Evolutionary conservation across 805 yeast genomes (phyloP).

Genomic region (Suhomyces kilbournensis): DNA sequence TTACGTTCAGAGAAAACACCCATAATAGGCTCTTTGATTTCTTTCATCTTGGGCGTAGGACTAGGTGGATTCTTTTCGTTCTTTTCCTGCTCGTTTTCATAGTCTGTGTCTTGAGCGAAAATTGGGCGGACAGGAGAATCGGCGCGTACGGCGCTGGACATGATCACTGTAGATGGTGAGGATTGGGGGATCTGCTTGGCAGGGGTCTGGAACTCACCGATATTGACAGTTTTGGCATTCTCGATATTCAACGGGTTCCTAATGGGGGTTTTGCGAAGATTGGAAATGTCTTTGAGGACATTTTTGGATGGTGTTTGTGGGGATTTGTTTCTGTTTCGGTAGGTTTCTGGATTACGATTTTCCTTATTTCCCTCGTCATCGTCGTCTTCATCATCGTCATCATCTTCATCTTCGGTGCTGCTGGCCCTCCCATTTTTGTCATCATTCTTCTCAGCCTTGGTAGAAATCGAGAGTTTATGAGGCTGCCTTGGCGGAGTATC

Average conservation of each 20-base stretch:
- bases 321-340: conserved; percentile 1
- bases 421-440: conserved; percentile 5
- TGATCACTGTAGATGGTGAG: conserved; percentile 43
- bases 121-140: conserved; percentile 8
- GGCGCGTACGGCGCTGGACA: conserved; percentile 28
- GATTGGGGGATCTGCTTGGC: conserved; percentile 29
- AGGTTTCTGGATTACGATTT: conserved; percentile 6
- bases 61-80: conserved; percentile 24
- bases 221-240: conserved; percentile 6
- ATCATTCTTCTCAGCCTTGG: conserved; percentile 12
- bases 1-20: conserved; percentile 35
- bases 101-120: conserved; percentile 3
- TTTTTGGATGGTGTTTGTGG: conserved; percentile 36
- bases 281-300: conserved; percentile 24
- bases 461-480: conserved; percentile 24
- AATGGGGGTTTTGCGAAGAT: conserved; percentile 17
- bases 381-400: conserved; percentile 16
- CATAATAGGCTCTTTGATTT: conserved; percentile 30
- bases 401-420: conserved; percentile 6
- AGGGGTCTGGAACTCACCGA: conserved; percentile 29
- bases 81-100: conserved; percentile 6
- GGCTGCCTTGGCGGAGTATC: conserved; percentile 40
- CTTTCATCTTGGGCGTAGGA: conserved; percentile 35
- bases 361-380: conserved; percentile 17
- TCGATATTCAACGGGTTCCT: conserved; percentile 6